Evolutionary conservation across 768 basidiomycete genomes (phyloP).

Genomic region (Lactarius indigo): DNA sequence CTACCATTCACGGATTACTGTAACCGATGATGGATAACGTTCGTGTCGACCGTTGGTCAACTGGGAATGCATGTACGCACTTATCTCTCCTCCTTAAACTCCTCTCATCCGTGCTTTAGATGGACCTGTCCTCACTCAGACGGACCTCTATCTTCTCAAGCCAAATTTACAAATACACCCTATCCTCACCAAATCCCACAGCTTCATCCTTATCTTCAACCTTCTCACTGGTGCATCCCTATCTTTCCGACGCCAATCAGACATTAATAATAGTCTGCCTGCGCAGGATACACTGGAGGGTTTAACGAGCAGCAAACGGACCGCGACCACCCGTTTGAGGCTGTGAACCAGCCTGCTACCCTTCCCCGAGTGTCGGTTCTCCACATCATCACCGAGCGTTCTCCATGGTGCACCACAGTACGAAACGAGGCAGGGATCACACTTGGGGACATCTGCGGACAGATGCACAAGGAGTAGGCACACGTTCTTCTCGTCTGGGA

Average conservation of each 20-base stretch:
- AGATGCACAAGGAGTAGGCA: constrained; percentile 73
- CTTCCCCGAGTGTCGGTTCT: constrained; percentile 38
- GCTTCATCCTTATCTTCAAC: constrained; percentile 70
- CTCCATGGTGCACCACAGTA: constrained; percentile 78
- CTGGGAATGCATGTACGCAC: constrained; percentile 21
- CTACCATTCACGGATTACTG: not conserved
- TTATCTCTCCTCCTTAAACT: not conserved
- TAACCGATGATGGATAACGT: constrained; percentile 21
- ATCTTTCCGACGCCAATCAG: not conserved
- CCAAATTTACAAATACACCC: constrained; percentile 71
- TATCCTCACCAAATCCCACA: constrained; percentile 48
- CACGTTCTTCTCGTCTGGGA: not conserved
- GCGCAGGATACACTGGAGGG: constrained; percentile 55
- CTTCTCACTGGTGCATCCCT: constrained; percentile 53
- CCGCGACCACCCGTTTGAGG: constrained; percentile 50
- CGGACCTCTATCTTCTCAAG: constrained; percentile 75
- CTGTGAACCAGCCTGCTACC: constrained; percentile 39
- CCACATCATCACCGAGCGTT: constrained; percentile 41
- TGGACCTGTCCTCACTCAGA: constrained; percentile 75
- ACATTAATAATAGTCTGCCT: not conserved
- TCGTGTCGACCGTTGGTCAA: constrained; percentile 23
- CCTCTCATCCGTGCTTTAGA: constrained; percentile 40
- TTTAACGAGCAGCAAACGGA: constrained; percentile 59
- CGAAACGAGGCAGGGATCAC: constrained; percentile 73
- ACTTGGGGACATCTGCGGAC: constrained; percentile 65